phyloP scores from a whole-genome alignment of 2,329 filamentous ascomycete species.

The Orbilia oligospora region DNA sequence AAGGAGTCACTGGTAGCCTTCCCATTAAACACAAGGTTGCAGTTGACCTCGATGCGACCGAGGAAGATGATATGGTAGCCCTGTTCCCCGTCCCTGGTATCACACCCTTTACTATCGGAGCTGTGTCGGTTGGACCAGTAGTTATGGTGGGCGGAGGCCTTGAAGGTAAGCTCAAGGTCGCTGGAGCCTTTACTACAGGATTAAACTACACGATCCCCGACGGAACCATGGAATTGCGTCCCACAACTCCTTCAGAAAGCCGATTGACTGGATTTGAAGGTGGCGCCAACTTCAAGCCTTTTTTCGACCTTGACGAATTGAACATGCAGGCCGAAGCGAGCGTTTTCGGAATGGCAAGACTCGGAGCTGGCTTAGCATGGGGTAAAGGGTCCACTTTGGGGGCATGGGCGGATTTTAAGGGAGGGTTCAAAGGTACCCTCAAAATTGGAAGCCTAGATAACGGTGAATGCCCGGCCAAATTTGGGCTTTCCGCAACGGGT shows the following conservation, averaged over 20 bases:
- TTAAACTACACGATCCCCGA: constrained; percentile 19
- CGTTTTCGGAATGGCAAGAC: background rate
- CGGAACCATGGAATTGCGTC: constrained; percentile 7
- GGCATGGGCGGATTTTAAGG: constrained; percentile 17
- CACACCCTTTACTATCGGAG: constrained; percentile 9
- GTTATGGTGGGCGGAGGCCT: constrained; percentile 6
- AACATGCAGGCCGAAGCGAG: constrained; percentile 11
- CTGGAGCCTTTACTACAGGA: constrained; percentile 7
- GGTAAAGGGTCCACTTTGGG: constrained; percentile 10
- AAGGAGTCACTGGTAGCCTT: constrained; percentile 7
- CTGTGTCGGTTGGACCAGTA: constrained; percentile 5
- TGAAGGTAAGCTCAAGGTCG: constrained; percentile 22
- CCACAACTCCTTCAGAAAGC: background rate
- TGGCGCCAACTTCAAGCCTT: background rate
- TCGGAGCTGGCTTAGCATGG: constrained; percentile 4
- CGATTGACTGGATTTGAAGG: constrained; percentile 3
- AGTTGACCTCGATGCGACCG: constrained; percentile 8
- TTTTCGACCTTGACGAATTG: constrained; percentile 4
- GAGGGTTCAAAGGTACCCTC: background rate
- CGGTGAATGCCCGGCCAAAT: background rate
- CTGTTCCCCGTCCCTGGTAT: constrained; percentile 20
- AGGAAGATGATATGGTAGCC: constrained; percentile 5
- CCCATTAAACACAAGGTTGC: constrained; percentile 18
- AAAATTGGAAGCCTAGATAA: background rate
- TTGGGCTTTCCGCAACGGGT: background rate